phyloP scores from a whole-genome alignment of 2,329 filamentous ascomycete genomes.

The Trichocomaceae sp. region DNA sequence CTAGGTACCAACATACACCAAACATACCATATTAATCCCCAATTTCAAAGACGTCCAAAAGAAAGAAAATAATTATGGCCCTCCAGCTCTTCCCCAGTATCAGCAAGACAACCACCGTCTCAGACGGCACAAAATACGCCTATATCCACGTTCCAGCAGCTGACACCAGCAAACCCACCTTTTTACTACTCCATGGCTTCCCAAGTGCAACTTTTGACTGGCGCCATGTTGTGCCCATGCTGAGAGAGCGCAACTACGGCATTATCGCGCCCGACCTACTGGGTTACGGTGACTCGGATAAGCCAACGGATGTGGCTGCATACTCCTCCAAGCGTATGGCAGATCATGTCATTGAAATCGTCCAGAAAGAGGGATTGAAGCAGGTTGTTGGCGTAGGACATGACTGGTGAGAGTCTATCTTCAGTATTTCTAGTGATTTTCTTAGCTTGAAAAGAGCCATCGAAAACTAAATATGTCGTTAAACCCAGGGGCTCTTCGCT shows the following conservation, averaged over 20 bases:
- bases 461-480: background rate
- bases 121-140: conserved; percentile 18
- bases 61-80: background rate
- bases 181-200: conserved; percentile 48
- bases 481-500: conserved; percentile 7
- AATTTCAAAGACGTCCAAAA: background rate
- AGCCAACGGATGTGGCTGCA: conserved; percentile 21
- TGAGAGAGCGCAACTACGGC: conserved; percentile 36
- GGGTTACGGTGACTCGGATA: conserved; percentile 32
- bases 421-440: no score
- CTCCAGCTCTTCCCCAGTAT: conserved; percentile 7
- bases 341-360: conserved; percentile 28
- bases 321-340: conserved; percentile 30
- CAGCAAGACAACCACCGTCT: conserved; percentile 6
- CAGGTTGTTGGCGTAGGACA: conserved; percentile 22
- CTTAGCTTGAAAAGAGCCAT: no score
- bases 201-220: conserved; percentile 44
- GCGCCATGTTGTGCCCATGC: conserved; percentile 31
- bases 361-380: conserved; percentile 22
- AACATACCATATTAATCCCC: no score
- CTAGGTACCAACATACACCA: no score
- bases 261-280: conserved; percentile 40
- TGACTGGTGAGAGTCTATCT: conserved; percentile 14
- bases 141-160: conserved; percentile 24
- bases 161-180: conserved; percentile 22